phyloP scores from a whole-genome alignment of 208 protist species.

The Crithidia acanthocephali region DNA sequence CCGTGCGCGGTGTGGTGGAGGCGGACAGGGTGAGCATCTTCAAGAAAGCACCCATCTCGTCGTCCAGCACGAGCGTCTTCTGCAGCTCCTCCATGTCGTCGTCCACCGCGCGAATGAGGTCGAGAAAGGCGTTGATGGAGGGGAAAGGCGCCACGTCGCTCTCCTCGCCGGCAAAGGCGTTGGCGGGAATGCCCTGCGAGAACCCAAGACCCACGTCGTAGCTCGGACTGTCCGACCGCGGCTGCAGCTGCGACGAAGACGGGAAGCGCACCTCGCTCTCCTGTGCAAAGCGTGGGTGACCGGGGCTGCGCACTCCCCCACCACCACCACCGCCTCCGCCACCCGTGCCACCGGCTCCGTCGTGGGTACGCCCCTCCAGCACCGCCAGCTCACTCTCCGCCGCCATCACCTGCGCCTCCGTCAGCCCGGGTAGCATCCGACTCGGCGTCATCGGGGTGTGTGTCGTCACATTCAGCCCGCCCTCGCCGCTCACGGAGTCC shows the following conservation, averaged over 20 bases:
- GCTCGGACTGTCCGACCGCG: not conserved
- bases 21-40: constrained; percentile 86
- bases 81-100: constrained; percentile 66
- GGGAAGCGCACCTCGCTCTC: not conserved
- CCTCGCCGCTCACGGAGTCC: not conserved
- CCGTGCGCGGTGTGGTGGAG: constrained; percentile 68
- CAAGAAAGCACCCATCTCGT: constrained; percentile 88
- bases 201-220: not conserved
- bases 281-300: not conserved
- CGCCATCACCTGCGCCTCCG: constrained; percentile 55
- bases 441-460: not conserved
- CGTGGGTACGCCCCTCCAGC: constrained; percentile 20
- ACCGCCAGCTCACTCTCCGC: constrained; percentile 60
- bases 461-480: not conserved
- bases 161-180: constrained; percentile 21
- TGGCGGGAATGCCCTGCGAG: constrained; percentile 12
- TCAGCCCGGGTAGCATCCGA: constrained; percentile 26
- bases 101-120: constrained; percentile 55
- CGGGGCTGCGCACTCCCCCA: not conserved
- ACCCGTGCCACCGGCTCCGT: not conserved
- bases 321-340: not conserved
- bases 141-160: constrained; percentile 55
- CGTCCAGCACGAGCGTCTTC: constrained; percentile 67
- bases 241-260: not conserved
- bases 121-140: constrained; percentile 54